phyloP scores from a whole-genome alignment of 352 stramenopile genomes.

The Peronospora tabacina region DNA sequence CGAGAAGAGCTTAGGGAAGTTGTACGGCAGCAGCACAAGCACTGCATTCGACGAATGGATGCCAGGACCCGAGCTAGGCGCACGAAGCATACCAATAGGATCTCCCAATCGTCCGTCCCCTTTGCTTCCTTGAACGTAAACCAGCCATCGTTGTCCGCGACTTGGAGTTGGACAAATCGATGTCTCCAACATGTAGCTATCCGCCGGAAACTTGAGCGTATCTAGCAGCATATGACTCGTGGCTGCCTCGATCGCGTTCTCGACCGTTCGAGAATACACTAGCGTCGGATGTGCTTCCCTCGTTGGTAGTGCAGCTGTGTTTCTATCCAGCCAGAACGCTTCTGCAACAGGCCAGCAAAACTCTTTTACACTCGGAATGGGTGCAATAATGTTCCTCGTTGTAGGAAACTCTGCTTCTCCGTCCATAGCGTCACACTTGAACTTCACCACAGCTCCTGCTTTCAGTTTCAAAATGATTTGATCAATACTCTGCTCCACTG shows the following conservation, averaged over 20 bases:
- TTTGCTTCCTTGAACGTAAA: slow-evolving; percentile 77
- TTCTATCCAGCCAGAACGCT: slow-evolving; percentile 80
- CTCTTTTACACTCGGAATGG: slow-evolving; percentile 67
- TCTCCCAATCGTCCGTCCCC: slow-evolving; percentile 75
- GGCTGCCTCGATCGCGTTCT: slow-evolving; percentile 70
- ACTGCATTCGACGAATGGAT: slow-evolving; percentile 36
- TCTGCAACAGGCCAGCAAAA: slow-evolving; percentile 80
- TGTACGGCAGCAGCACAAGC: slow-evolving; percentile 86
- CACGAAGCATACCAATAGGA: slow-evolving; percentile 70
- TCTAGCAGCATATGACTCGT: slow-evolving; percentile 85
- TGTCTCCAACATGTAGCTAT: slow-evolving; percentile 67
- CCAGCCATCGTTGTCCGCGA: slow-evolving; percentile 70
- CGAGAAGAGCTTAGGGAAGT: slow-evolving; percentile 76
- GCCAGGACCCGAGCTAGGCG: slow-evolving; percentile 19
- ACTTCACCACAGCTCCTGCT: slow-evolving; percentile 71
- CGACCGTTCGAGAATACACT: slow-evolving; percentile 57
- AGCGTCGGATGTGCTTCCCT: slow-evolving; percentile 73
- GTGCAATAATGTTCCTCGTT: slow-evolving; percentile 62
- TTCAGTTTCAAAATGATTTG: slow-evolving; percentile 82
- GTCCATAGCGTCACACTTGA: slow-evolving; percentile 55
- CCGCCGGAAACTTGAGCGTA: slow-evolving; percentile 81
- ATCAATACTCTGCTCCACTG: slow-evolving; percentile 79
- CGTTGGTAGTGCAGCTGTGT: slow-evolving; percentile 60
- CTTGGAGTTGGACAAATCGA: slow-evolving; percentile 48
- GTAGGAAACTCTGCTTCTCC: slow-evolving; percentile 39